A percentile compares a stretch with the other conserved stretches of the same genome.
Evolutionary conservation across 345 rosid species (phyloP).

Genomic region (Pistacia integerrima): DNA sequence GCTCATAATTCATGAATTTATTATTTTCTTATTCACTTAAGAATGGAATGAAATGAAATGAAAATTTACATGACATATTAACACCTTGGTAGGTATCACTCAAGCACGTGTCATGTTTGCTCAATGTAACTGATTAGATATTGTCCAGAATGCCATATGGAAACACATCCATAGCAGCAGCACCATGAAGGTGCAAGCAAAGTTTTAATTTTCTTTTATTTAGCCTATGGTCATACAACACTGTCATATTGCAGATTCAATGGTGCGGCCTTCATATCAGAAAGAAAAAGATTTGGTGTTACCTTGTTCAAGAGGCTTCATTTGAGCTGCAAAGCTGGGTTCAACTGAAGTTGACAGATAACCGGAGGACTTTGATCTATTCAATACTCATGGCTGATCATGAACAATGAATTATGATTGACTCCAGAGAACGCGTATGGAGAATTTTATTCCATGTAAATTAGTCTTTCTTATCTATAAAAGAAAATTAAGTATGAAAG

Average conservation of each 20-base stretch:
- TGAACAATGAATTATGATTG: neutral
- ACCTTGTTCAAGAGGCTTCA: neutral
- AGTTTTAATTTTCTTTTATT: neutral
- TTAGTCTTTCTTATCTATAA: neutral
- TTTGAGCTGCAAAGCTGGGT: neutral
- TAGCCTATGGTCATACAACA: neutral
- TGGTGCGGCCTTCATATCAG: neutral
- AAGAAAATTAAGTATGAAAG: neutral
- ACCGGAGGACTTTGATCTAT: neutral
- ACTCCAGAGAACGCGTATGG: neutral
- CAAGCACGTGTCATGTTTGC: neutral
- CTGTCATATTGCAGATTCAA: neutral
- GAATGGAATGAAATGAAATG: constrained; percentile 14
- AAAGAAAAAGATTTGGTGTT: too few relatives aligned
- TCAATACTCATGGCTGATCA: neutral
- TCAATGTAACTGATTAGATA: neutral
- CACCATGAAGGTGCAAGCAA: neutral
- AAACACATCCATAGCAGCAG: neutral
- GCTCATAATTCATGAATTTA: neutral
- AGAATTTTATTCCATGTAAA: too few relatives aligned
- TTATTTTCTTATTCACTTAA: neutral
- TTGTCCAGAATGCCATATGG: neutral
- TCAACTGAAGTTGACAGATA: neutral
- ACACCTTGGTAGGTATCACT: neutral
- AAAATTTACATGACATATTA: neutral